Percentiles rank a stretch among this genome's conserved stretches.
Conservation (phyloP, 2,329 filamentous ascomycete genomes). For the Cryphonectria parasitica region DNA sequence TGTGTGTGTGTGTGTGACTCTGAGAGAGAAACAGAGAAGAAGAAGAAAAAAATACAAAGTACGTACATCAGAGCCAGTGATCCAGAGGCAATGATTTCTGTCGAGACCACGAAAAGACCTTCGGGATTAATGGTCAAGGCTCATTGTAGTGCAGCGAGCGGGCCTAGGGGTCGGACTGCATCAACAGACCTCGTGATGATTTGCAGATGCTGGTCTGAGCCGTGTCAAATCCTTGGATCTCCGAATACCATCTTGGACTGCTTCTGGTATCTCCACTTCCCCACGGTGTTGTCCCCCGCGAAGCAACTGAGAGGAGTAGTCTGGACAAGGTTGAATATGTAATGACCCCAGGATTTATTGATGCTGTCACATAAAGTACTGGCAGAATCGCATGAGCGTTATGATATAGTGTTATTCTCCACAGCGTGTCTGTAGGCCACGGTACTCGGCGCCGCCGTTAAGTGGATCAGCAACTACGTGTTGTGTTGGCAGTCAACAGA, state of each 20-base stretch:
- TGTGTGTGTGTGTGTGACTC: neutral
- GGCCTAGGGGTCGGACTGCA: neutral
- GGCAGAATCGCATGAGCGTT: neutral
- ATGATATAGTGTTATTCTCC: neutral
- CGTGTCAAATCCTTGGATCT: slow-evolving; percentile 14
- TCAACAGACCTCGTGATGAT: slow-evolving; percentile 4
- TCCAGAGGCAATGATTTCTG: neutral
- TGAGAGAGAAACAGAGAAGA: too few relatives aligned
- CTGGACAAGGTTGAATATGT: slow-evolving; percentile 12
- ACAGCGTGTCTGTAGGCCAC: neutral
- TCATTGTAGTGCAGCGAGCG: neutral
- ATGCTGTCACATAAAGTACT: neutral
- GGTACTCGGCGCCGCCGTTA: neutral
- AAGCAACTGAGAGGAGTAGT: slow-evolving; percentile 5
- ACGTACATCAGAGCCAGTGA: neutral
- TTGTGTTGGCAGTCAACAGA: slow-evolving; percentile 5
- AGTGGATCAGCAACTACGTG: neutral
- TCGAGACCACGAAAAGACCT: neutral
- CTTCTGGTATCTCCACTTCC: slow-evolving; percentile 20
- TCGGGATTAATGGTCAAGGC: neutral
- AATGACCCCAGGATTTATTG: slow-evolving; percentile 9
- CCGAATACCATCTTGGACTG: slow-evolving; percentile 18
- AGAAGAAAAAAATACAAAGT: neutral
- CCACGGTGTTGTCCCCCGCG: neutral
- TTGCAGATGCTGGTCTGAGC: slow-evolving; percentile 9